Percentiles rank a stretch among this genome's conserved stretches.
phyloP scores from a whole-genome alignment of 345 rosid genomes.

The Mercurialis annua region DNA sequence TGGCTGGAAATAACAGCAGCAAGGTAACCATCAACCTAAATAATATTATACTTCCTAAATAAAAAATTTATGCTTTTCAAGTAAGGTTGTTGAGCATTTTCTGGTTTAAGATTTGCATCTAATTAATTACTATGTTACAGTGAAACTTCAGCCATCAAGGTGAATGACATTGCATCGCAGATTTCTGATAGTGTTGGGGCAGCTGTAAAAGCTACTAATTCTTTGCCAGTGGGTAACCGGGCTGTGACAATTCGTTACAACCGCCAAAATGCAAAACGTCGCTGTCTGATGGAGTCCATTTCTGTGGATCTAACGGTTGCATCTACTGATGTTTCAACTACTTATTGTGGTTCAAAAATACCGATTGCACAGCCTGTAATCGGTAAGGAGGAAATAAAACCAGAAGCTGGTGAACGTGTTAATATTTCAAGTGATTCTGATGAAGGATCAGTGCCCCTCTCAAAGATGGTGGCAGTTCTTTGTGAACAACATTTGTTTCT shows the following conservation, averaged over 20 bases:
- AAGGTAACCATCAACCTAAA: constrained; percentile 53
- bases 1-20: constrained; percentile 99
- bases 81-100: background rate
- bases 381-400: constrained; percentile 45
- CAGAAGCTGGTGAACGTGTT: constrained; percentile 35
- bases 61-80: constrained; percentile 1
- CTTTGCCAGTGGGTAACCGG: constrained; percentile 50
- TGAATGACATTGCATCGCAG: constrained; percentile 82
- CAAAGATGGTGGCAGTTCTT: constrained; percentile 94
- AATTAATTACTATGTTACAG: constrained; percentile 48
- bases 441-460: constrained; percentile 64
- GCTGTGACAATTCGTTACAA: constrained; percentile 73
- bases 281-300: constrained; percentile 63
- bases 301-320: constrained; percentile 40
- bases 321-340: constrained; percentile 33
- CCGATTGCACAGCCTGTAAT: constrained; percentile 33
- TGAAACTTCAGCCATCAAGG: constrained; percentile 96
- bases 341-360: constrained; percentile 26
- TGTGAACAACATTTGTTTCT: constrained; percentile 88
- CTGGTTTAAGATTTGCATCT: constrained; percentile 22
- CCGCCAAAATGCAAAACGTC: constrained; percentile 80
- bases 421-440: constrained; percentile 44
- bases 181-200: constrained; percentile 80
- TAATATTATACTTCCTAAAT: too few species aligned
- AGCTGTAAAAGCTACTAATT: constrained; percentile 76